Conservation (phyloP, 371 early-diverging fungal species). For the Mucor saturninus region DNA sequence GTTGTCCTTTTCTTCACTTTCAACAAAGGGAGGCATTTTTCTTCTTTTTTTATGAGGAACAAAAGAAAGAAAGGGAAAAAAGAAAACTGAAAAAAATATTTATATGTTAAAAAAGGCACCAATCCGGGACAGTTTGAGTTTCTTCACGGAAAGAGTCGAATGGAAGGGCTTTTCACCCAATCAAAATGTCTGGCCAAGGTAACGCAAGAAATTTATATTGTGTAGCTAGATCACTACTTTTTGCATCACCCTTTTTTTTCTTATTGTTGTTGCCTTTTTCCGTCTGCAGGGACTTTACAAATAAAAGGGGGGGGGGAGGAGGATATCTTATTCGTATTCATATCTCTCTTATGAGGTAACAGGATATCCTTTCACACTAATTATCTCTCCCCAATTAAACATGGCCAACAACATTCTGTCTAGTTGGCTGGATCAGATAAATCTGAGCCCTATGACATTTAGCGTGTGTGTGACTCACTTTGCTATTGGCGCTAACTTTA, state of each 20-base stretch:
- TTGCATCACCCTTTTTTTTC: not conserved
- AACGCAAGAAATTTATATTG: conserved; percentile 3
- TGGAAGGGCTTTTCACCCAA: not conserved
- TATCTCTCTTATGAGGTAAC: no score
- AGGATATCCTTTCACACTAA: no score
- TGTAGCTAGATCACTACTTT: not conserved
- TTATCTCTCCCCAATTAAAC: no score
- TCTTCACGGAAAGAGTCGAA: not conserved
- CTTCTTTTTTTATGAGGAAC: not conserved
- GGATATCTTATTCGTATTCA: no score
- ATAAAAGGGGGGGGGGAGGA: no score
- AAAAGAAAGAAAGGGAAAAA: not conserved
- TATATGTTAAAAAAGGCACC: not conserved
- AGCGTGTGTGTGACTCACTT: no score
- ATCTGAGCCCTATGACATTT: no score
- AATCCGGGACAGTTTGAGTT: not conserved
- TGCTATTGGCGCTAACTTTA: no score
- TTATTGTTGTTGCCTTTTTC: not conserved
- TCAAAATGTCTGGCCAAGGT: not conserved
- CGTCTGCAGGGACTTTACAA: no score
- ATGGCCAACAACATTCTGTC: no score
- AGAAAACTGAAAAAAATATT: conserved; percentile 1
- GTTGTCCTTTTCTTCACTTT: conserved; percentile 17
- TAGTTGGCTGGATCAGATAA: no score
- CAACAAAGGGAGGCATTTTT: conserved; percentile 23